phyloP scores from a whole-genome alignment of 139 green algal species.

The Micractinium sp. region DNA sequence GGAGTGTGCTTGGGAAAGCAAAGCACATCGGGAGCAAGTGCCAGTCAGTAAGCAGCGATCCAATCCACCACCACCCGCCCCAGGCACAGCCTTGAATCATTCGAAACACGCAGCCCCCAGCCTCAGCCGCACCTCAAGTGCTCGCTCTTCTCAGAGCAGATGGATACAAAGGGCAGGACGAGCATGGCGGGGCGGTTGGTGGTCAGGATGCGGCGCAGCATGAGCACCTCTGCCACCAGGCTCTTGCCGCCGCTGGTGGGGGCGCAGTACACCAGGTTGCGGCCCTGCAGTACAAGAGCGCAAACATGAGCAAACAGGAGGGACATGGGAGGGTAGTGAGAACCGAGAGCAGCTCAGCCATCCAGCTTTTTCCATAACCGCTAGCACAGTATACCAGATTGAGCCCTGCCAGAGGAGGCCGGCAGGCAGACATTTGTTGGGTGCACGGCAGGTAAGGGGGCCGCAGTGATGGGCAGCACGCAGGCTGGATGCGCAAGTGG shows the following conservation, averaged over 20 bases:
- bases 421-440: background rate
- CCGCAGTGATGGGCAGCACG: too few relatives aligned
- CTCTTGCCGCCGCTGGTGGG: conserved; percentile 90
- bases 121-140: conserved; percentile 40
- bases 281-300: conserved; percentile 1
- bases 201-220: conserved; percentile 69
- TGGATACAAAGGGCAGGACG: conserved; percentile 72
- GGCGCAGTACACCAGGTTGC: conserved; percentile 84
- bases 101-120: too few relatives aligned
- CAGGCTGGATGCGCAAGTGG: too few relatives aligned
- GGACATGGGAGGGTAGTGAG: background rate
- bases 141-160: conserved; percentile 72
- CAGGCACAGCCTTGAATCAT: too few relatives aligned
- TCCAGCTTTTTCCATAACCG: too few relatives aligned
- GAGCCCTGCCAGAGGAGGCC: too few relatives aligned
- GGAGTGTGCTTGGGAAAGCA: too few relatives aligned
- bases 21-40: too few relatives aligned
- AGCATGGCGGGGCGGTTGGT: conserved; percentile 43
- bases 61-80: too few relatives aligned
- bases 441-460: background rate
- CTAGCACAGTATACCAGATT: too few relatives aligned
- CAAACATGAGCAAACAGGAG: background rate
- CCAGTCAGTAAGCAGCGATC: too few relatives aligned
- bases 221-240: conserved; percentile 87
- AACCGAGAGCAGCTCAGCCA: too few relatives aligned